Evolutionary conservation across 2,329 filamentous ascomycete species (phyloP).

Genomic region (Blastomyces silverae): DNA sequence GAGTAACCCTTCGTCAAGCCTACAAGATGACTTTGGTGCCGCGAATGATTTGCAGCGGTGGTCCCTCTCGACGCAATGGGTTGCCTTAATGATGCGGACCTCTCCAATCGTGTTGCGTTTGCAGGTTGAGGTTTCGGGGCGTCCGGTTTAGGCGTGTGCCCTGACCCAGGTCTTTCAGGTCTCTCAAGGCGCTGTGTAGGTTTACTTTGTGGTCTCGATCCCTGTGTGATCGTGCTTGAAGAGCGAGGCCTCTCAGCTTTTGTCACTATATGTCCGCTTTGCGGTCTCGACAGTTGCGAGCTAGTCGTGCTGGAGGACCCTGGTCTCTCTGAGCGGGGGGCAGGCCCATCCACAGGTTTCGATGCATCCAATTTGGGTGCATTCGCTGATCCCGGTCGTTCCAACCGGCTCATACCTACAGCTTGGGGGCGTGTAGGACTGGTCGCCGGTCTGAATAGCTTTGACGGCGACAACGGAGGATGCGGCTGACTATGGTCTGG

Average conservation of each 20-base stretch:
- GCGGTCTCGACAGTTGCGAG: conserved; percentile 7
- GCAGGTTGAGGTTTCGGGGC: conserved; percentile 20
- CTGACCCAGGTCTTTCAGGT: conserved; percentile 10
- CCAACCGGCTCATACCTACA: conserved; percentile 6
- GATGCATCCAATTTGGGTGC: background rate
- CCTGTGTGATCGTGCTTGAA: conserved; percentile 4
- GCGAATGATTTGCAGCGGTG: conserved; percentile 27
- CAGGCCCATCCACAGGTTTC: background rate
- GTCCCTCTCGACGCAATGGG: conserved; percentile 24
- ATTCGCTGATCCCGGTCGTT: conserved; percentile 5
- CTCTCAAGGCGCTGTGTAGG: conserved; percentile 5
- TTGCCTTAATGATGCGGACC: conserved; percentile 37
- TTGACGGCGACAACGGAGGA: background rate
- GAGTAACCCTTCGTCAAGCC: conserved; percentile 17
- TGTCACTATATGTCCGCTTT: background rate
- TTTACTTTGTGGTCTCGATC: background rate
- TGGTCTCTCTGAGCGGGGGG: background rate
- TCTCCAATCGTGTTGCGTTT: conserved; percentile 26
- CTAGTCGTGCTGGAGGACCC: conserved; percentile 8
- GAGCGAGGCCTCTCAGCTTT: conserved; percentile 1
- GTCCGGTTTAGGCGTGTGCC: conserved; percentile 19
- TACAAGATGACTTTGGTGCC: conserved; percentile 35
- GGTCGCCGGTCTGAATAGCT: background rate
- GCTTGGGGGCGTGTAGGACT: background rate
- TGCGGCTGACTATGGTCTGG: background rate